A percentile compares a stretch with the other conserved stretches of the same genome.
These are phyloP conservation scores for Aspergillus sp. DNA, from an alignment of 2,329 filamentous ascomycete genomes.

Conservation along the genomic window DNA sequence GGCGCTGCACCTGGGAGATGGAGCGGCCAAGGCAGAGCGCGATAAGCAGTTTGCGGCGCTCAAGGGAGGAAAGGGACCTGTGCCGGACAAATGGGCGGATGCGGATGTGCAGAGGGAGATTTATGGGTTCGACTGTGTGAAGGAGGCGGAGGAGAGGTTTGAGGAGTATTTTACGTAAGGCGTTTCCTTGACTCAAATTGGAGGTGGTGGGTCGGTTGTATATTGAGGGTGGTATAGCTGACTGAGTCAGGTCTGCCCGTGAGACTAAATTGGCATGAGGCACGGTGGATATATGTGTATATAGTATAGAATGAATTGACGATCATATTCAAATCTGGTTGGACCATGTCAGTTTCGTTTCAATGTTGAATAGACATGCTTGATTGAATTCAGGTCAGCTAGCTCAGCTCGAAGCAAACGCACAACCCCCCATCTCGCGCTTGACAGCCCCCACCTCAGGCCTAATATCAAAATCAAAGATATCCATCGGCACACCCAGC, in stretches of 20 bases:
- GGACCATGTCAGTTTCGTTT: not conserved
- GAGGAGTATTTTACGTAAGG: conserved; percentile 28
- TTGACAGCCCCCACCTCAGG: conserved; percentile 65
- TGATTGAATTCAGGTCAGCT: not conserved
- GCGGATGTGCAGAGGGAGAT: conserved; percentile 70
- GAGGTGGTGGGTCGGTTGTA: not conserved
- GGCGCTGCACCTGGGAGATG: conserved; percentile 61
- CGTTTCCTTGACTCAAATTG: not conserved
- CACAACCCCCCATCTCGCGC: conserved; percentile 72
- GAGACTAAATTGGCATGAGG: conserved; percentile 10
- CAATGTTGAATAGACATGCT: not conserved
- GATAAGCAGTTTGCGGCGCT: conserved; percentile 62
- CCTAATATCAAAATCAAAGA: conserved; percentile 91
- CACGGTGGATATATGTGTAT: conserved; percentile 6
- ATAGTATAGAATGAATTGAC: conserved; percentile 7
- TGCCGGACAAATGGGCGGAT: conserved; percentile 70
- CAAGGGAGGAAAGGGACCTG: conserved; percentile 53
- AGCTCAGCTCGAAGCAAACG: conserved; percentile 55
- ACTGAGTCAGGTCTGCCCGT: conserved; percentile 6
- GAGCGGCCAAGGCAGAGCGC: conserved; percentile 62
- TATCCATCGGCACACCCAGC: conserved; percentile 85
- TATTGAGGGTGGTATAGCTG: not conserved
- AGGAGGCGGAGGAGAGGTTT: conserved; percentile 55
- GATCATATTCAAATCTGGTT: not conserved
- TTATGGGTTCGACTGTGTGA: conserved; percentile 66